phyloP scores from a whole-genome alignment of 1,139 yeast genomes.

The Candida sanyaensis region DNA sequence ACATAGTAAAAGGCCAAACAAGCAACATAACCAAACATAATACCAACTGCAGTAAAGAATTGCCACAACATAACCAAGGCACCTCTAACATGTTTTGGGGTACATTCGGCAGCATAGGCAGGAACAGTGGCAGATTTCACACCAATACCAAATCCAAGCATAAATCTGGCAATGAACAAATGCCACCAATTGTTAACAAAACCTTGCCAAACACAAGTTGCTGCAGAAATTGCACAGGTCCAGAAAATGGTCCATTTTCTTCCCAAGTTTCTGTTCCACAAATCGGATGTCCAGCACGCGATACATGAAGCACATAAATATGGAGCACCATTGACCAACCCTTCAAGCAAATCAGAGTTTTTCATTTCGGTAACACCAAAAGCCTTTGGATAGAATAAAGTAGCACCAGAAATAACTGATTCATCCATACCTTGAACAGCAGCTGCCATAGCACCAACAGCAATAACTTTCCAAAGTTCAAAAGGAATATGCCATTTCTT shows the following conservation, averaged over 20 bases:
- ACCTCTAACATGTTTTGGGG: constrained; percentile 78
- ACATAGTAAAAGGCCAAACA: constrained; percentile 56
- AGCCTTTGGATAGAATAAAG: constrained; percentile 60
- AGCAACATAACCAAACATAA: constrained; percentile 77
- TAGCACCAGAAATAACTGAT: constrained; percentile 83
- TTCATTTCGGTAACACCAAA: constrained; percentile 51
- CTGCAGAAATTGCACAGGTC: constrained; percentile 65
- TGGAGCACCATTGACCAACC: constrained; percentile 80
- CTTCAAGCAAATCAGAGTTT: constrained; percentile 67
- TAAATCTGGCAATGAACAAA: constrained; percentile 69
- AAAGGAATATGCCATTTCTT: constrained; percentile 67
- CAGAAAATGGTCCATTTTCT: constrained; percentile 74
- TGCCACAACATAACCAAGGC: constrained; percentile 89
- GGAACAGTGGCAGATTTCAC: constrained; percentile 83
- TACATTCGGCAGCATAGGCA: constrained; percentile 77
- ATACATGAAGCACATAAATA: constrained; percentile 71
- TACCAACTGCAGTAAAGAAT: constrained; percentile 85
- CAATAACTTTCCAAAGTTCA: constrained; percentile 61
- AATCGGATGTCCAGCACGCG: constrained; percentile 76
- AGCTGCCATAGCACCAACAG: constrained; percentile 84
- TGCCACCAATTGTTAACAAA: constrained; percentile 75
- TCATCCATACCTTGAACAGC: constrained; percentile 95
- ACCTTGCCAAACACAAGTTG: constrained; percentile 78
- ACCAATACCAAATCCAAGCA: constrained; percentile 79
- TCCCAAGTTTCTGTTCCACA: constrained; percentile 62